A percentile compares a stretch with the other conserved stretches of the same genome.
phyloP scores from a whole-genome alignment of 352 stramenopile genomes.

The Globisporangium alternatum region DNA sequence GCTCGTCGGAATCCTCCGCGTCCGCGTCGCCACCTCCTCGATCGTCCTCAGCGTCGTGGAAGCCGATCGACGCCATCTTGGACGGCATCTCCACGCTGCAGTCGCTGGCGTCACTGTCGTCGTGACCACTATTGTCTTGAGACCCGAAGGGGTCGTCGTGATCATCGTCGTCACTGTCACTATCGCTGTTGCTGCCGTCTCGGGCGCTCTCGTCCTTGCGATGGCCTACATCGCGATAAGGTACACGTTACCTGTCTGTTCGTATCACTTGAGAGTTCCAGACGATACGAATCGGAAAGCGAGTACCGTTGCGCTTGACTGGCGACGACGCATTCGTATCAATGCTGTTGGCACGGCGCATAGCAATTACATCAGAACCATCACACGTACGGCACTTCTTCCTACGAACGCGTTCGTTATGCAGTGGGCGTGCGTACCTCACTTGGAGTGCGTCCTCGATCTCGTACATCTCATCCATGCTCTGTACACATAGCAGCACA shows the following conservation, averaged over 20 bases:
- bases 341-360: constrained; percentile 23
- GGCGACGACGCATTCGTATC: constrained; percentile 52
- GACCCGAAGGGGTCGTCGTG: background rate
- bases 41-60: constrained; percentile 5
- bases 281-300: background rate
- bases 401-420: background rate
- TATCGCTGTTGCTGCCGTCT: constrained; percentile 9
- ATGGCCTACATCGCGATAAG: background rate
- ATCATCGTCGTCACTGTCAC: constrained; percentile 13
- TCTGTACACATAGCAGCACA: constrained; percentile 26
- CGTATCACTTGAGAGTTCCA: too few relatives aligned
- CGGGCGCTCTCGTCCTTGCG: background rate
- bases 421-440: constrained; percentile 29
- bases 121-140: background rate
- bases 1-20: constrained; percentile 32
- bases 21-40: constrained; percentile 23
- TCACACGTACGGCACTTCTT: background rate
- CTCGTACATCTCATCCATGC: constrained; percentile 78
- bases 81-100: constrained; percentile 14
- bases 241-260: too few relatives aligned
- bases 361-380: background rate
- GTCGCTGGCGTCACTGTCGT: constrained; percentile 11
- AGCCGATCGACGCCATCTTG: constrained; percentile 5
- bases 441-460: constrained; percentile 46
- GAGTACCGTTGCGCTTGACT: constrained; percentile 24